A percentile compares a stretch with the other conserved stretches of the same genome.
Evolutionary conservation across 495 filamentous ascomycete species (phyloP).

Genomic region (Lasiosphaeria miniovina): DNA sequence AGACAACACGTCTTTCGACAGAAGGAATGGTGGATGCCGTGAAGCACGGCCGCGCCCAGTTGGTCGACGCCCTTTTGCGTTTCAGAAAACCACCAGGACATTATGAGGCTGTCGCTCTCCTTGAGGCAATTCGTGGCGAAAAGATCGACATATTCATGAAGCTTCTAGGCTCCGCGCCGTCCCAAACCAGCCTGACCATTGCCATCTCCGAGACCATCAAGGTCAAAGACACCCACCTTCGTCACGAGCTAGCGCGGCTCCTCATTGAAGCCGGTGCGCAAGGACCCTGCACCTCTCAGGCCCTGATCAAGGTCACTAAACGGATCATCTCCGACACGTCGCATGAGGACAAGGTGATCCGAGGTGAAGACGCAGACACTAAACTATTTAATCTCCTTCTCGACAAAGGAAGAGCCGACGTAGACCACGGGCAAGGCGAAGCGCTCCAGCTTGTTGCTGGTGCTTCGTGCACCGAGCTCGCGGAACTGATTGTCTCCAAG

Average conservation of each 20-base stretch:
- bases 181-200: slow-evolving; percentile 17
- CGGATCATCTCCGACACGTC: slow-evolving; percentile 9
- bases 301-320: slow-evolving; percentile 23
- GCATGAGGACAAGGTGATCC: slow-evolving; percentile 5
- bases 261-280: slow-evolving; percentile 25
- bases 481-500: slow-evolving; percentile 31
- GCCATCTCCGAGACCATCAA: slow-evolving; percentile 26
- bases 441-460: slow-evolving; percentile 37
- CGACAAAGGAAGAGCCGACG: slow-evolving; percentile 40
- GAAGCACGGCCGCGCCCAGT: slow-evolving; percentile 7
- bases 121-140: slow-evolving; percentile 26
- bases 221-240: slow-evolving; percentile 13
- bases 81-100: slow-evolving; percentile 13
- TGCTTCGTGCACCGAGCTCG: slow-evolving; percentile 26
- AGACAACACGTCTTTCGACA: slow-evolving; percentile 23
- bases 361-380: slow-evolving; percentile 23
- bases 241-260: slow-evolving; percentile 18
- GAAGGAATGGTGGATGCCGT: slow-evolving; percentile 26
- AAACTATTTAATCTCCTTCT: slow-evolving; percentile 35
- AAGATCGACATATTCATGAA: slow-evolving; percentile 21
- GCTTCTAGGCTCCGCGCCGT: slow-evolving; percentile 24
- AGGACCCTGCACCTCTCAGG: slow-evolving; percentile 24
- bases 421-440: slow-evolving; percentile 34
- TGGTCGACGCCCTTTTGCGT: slow-evolving; percentile 24
- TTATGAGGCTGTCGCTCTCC: slow-evolving; percentile 23